phyloP scores from a whole-genome alignment of 305 asterid genomes.

The Fraxinus velutina region DNA sequence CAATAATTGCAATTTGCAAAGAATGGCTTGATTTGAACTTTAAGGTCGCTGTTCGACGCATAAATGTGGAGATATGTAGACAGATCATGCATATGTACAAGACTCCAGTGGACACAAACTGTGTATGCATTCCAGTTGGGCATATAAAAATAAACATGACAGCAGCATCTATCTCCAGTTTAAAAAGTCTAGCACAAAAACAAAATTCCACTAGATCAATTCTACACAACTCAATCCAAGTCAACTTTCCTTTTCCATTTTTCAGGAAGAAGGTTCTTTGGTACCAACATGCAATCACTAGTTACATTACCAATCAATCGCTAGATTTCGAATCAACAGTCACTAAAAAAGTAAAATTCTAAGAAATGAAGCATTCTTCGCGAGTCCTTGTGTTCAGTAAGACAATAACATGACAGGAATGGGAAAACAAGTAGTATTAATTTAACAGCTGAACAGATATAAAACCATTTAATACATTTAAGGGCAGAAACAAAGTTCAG shows the following conservation, averaged over 20 bases:
- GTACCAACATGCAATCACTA: not conserved
- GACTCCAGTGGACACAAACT: not conserved
- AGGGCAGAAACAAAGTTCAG: not conserved
- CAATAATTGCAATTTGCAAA: not conserved
- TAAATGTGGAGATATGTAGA: not conserved
- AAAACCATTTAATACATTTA: not conserved
- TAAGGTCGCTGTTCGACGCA: not conserved
- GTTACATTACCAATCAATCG: not conserved
- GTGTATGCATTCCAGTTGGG: not conserved
- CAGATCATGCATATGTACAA: not conserved
- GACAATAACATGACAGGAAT: not conserved
- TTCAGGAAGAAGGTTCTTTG: not conserved
- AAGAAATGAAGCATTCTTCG: not conserved
- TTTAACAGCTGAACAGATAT: not conserved
- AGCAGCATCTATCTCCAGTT: not conserved
- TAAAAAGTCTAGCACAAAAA: not conserved
- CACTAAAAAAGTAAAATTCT: not conserved
- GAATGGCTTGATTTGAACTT: not conserved
- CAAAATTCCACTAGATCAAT: not conserved
- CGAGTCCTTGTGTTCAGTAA: not conserved
- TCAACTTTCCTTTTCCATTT: not conserved
- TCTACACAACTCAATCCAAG: not conserved
- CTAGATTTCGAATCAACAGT: not conserved
- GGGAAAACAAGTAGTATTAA: not conserved
- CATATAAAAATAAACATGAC: not conserved